Percentiles rank a stretch among this genome's conserved stretches.
These are phyloP conservation scores for Paramecium octaurelia DNA, from an alignment of 73 alveolate species.

Conservation along the genomic window DNA sequence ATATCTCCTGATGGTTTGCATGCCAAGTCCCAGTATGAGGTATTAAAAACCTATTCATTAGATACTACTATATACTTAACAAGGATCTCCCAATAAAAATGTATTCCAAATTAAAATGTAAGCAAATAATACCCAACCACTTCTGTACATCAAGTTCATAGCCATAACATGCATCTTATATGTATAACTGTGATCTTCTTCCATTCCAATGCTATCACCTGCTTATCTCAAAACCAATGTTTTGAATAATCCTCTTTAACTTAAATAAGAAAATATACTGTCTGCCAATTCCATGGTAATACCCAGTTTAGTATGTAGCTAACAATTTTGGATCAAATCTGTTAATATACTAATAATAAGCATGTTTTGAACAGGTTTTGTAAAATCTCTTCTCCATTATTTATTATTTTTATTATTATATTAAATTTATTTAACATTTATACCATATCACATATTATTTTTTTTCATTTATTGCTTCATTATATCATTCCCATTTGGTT, in stretches of 20 bases:
- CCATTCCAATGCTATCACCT: conserved; percentile 55
- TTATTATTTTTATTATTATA: background rate
- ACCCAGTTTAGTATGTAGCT: background rate
- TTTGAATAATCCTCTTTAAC: conserved; percentile 40
- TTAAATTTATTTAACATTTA: background rate
- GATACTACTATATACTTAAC: background rate
- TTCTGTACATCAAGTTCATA: conserved; percentile 53
- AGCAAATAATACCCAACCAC: conserved; percentile 57
- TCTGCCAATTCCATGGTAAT: conserved; percentile 9
- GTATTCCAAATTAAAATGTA: conserved; percentile 52
- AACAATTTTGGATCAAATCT: background rate
- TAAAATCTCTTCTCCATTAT: conserved; percentile 4
- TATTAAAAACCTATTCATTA: conserved; percentile 15
- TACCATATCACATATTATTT: too few species aligned
- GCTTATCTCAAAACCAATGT: conserved; percentile 57
- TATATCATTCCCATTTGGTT: too few species aligned
- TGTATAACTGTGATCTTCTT: conserved; percentile 61
- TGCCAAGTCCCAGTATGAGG: conserved; percentile 51
- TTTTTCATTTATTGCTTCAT: too few species aligned
- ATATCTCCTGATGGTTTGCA: conserved; percentile 54
- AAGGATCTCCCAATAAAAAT: conserved; percentile 60
- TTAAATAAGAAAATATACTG: background rate
- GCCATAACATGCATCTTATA: conserved; percentile 56
- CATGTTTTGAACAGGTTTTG: conserved; percentile 32
- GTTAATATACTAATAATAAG: conserved; percentile 20